Conservation (phyloP, 2,329 filamentous ascomycete genomes). For the Sarocladium brachiariae region DNA sequence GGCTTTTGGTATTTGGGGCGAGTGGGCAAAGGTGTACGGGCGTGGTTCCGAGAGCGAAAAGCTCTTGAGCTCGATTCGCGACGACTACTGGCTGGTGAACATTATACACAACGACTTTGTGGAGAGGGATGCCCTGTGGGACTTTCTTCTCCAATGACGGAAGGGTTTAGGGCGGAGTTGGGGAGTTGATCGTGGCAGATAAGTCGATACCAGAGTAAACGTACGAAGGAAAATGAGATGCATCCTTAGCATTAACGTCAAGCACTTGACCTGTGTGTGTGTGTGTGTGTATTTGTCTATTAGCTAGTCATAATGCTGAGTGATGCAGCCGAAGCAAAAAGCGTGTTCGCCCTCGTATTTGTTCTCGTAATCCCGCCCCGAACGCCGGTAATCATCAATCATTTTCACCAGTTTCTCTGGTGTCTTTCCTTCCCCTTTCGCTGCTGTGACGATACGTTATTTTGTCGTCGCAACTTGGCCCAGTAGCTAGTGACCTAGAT, state of each 20-base stretch:
- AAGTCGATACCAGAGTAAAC: not conserved
- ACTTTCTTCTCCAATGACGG: constrained; percentile 44
- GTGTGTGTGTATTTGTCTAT: no score
- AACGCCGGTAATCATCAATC: constrained; percentile 1
- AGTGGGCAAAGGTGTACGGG: constrained; percentile 89
- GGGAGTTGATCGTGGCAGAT: not conserved
- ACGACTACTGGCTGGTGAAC: constrained; percentile 84
- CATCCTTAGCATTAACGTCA: no score
- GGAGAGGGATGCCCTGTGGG: constrained; percentile 65
- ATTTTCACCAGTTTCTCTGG: not conserved
- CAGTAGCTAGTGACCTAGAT: no score
- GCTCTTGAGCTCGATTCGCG: constrained; percentile 59
- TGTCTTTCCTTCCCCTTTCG: not conserved
- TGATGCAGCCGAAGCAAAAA: not conserved
- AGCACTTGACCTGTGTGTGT: no score
- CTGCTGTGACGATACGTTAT: no score
- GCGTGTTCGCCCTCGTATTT: no score
- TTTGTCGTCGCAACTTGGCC: no score
- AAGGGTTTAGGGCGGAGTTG: constrained; percentile 6
- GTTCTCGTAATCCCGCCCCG: not conserved
- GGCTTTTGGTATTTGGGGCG: constrained; percentile 89
- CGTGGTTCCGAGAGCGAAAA: constrained; percentile 62
- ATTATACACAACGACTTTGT: constrained; percentile 77
- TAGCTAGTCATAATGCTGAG: not conserved
- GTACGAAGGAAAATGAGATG: not conserved